Conservation (phyloP, 2,329 filamentous ascomycete species). For the Westerdykella ornata region DNA sequence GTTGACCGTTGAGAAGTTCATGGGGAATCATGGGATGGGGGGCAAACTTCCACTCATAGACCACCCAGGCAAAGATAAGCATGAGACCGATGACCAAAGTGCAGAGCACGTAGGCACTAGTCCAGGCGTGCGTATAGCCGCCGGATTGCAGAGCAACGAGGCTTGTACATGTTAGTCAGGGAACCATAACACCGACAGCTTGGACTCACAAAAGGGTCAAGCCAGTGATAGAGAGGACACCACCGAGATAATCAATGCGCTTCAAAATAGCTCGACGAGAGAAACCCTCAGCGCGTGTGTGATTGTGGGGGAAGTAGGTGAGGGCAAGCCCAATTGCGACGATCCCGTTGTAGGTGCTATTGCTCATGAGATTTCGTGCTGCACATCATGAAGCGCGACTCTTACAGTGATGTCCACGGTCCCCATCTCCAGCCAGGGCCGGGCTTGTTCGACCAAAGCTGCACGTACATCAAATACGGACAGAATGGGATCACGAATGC, state of each 20-base stretch:
- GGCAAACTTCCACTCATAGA: conserved; percentile 37
- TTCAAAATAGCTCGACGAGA: conserved; percentile 26
- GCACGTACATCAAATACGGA: conserved; percentile 26
- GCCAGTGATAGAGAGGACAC: conserved; percentile 27
- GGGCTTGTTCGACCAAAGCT: conserved; percentile 20
- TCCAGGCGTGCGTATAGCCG: conserved; percentile 38
- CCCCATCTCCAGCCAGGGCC: conserved; percentile 30
- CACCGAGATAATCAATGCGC: conserved; percentile 28
- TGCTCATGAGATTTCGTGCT: conserved; percentile 1
- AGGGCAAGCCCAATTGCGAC: conserved; percentile 25
- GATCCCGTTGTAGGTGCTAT: conserved; percentile 26
- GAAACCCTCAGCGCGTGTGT: conserved; percentile 29
- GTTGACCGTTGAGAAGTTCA: conserved; percentile 30
- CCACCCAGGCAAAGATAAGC: conserved; percentile 29
- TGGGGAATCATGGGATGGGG: conserved; percentile 37
- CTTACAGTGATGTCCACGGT: conserved; percentile 27
- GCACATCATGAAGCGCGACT: neutral
- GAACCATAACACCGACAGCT: neutral
- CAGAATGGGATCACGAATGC: conserved; percentile 34
- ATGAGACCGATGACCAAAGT: conserved; percentile 33
- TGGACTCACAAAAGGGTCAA: conserved; percentile 26
- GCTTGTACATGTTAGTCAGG: conserved; percentile 11
- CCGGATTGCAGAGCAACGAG: conserved; percentile 38
- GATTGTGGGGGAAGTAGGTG: conserved; percentile 29
- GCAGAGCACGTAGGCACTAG: conserved; percentile 33